These are phyloP conservation scores for Limonium bicolor DNA, from an alignment of 148 eudicot species.

Conservation along the genomic window DNA sequence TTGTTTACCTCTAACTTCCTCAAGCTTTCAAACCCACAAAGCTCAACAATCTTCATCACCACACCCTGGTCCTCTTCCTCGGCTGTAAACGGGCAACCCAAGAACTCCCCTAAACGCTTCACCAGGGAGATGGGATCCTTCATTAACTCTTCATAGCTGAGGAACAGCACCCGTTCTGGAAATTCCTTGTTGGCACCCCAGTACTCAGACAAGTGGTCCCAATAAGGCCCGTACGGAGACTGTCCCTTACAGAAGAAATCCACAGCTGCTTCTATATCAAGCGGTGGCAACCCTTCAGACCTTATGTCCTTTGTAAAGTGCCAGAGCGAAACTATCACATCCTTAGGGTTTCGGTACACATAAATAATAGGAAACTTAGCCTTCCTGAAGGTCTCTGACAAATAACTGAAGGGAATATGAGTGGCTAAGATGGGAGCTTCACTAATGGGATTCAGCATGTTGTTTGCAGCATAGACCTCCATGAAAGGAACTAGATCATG, in stretches of 20 bases:
- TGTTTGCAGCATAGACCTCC: constrained; percentile 13
- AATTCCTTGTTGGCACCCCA: too few relatives aligned
- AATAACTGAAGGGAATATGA: constrained; percentile 16
- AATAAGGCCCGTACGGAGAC: constrained; percentile 1
- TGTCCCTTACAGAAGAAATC: neutral
- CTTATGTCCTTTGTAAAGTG: constrained; percentile 20
- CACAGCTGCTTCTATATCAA: neutral
- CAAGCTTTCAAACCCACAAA: constrained; percentile 2
- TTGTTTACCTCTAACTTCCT: neutral
- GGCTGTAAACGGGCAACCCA: neutral
- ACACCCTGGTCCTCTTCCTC: constrained; percentile 2
- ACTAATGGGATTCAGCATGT: constrained; percentile 13
- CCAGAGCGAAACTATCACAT: constrained; percentile 35
- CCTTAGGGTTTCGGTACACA: constrained; percentile 34
- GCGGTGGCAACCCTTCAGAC: neutral
- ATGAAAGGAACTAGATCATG: constrained; percentile 28
- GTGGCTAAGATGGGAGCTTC: constrained; percentile 6
- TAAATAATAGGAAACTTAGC: constrained; percentile 21
- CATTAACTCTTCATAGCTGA: too few relatives aligned
- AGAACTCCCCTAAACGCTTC: neutral
- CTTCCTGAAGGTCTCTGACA: constrained; percentile 17
- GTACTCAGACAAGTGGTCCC: too few relatives aligned
- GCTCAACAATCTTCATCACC: neutral
- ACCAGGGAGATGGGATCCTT: neutral
- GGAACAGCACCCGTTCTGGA: too few relatives aligned